A percentile compares a stretch with the other conserved stretches of the same genome.
These are phyloP conservation scores for Fagopyrum esculentum DNA, from an alignment of 148 eudicot species.

Conservation along the genomic window DNA sequence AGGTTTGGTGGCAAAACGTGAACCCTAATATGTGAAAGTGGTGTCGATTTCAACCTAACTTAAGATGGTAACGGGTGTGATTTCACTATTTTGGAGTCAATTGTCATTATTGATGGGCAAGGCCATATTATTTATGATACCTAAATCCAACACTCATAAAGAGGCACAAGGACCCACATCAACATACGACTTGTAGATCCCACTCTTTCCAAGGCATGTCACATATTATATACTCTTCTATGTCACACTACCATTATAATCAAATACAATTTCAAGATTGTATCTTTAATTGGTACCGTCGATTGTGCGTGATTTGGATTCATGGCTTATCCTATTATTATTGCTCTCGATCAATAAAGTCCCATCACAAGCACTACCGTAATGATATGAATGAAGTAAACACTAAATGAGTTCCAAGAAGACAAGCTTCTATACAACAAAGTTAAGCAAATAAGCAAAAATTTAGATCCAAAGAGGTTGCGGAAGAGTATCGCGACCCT, in stretches of 20 bases:
- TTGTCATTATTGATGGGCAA: background rate
- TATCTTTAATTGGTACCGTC: background rate
- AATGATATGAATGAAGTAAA: conserved; percentile 2
- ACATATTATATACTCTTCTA: background rate
- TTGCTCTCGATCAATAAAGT: background rate
- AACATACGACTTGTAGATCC: background rate
- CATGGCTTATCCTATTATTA: conserved; percentile 5
- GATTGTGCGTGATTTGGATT: conserved; percentile 7
- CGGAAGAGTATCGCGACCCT: background rate
- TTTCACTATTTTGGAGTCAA: background rate
- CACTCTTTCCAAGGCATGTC: background rate
- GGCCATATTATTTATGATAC: background rate
- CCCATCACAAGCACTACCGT: background rate
- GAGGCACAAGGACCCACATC: background rate
- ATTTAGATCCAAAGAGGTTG: background rate
- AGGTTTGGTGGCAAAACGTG: too few relatives aligned
- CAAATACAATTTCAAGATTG: background rate
- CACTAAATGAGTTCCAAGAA: background rate
- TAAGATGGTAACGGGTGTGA: background rate
- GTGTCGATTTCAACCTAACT: too few relatives aligned
- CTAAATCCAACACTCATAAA: background rate
- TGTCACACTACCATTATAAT: background rate
- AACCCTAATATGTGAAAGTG: too few relatives aligned
- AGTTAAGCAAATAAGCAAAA: conserved; percentile 1
- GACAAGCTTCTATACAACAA: conserved; percentile 1